A percentile compares a stretch with the other conserved stretches of the same genome.
Evolutionary conservation across 805 yeast genomes (phyloP).

Genomic region (Tetrapisispora nanseiensis): DNA sequence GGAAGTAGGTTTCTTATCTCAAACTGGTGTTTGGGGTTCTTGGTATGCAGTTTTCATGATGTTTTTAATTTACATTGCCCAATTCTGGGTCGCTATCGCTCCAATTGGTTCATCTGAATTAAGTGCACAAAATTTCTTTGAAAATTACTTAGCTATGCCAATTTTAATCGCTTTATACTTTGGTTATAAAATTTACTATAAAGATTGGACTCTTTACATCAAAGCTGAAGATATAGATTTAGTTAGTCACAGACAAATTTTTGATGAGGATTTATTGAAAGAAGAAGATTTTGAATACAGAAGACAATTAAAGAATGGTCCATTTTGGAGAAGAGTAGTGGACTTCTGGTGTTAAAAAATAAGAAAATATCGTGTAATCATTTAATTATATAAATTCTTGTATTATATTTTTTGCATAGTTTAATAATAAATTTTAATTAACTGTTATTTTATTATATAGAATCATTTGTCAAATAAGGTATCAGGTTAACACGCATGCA

Average conservation of each 20-base stretch:
- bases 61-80: conserved; percentile 43
- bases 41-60: conserved; percentile 41
- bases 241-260: conserved; percentile 23
- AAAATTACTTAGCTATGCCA: conserved; percentile 38
- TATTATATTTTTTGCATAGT: background rate
- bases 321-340: conserved; percentile 19
- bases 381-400: background rate
- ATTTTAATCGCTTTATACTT: conserved; percentile 35
- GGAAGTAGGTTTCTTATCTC: conserved; percentile 46
- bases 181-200: conserved; percentile 39
- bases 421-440: too few species aligned
- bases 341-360: conserved; percentile 26
- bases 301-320: conserved; percentile 23
- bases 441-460: too few species aligned
- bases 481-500: too few species aligned
- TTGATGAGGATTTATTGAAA: conserved; percentile 26
- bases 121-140: conserved; percentile 37
- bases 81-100: conserved; percentile 57
- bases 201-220: conserved; percentile 33
- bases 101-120: conserved; percentile 35
- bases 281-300: conserved; percentile 28
- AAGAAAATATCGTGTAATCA: background rate
- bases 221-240: conserved; percentile 27
- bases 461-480: too few species aligned
- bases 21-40: conserved; percentile 45